Percentiles rank a stretch among this genome's conserved stretches.
phyloP scores from a whole-genome alignment of 1,139 yeast genomes.

The Taphrina populina region DNA sequence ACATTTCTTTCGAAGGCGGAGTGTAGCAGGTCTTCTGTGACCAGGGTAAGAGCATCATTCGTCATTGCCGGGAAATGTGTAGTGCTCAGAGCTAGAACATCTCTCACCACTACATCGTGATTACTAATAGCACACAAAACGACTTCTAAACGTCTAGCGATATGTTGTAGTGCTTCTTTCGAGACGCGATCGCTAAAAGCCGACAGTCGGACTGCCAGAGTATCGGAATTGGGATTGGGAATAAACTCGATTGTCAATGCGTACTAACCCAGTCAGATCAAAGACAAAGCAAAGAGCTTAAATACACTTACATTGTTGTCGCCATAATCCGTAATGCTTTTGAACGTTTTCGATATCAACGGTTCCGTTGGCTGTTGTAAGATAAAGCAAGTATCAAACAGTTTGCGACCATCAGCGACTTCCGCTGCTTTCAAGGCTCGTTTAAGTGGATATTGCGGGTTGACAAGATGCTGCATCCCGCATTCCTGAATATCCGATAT shows the following conservation, averaged over 20 bases:
- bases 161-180: neutral
- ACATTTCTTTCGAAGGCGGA: conserved; percentile 32
- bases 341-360: neutral
- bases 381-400: conserved; percentile 39
- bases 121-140: neutral
- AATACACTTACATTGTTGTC: conserved; percentile 29
- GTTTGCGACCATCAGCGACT: neutral
- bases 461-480: conserved; percentile 1
- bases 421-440: conserved; percentile 6
- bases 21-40: conserved; percentile 25
- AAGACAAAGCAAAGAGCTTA: conserved; percentile 9
- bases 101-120: neutral
- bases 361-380: conserved; percentile 32
- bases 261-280: conserved; percentile 4
- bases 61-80: neutral
- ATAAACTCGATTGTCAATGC: conserved; percentile 24
- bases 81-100: neutral
- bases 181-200: conserved; percentile 2
- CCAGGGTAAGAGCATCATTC: neutral
- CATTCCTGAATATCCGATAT: conserved; percentile 15
- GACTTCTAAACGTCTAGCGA: conserved; percentile 4
- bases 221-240: conserved; percentile 1
- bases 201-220: conserved; percentile 1
- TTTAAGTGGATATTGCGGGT: conserved; percentile 37
- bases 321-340: conserved; percentile 12